Percentiles rank a stretch among this genome's conserved stretches.
phyloP scores from a whole-genome alignment of 2,329 filamentous ascomycete species.

The Leptodontidium sp. region DNA sequence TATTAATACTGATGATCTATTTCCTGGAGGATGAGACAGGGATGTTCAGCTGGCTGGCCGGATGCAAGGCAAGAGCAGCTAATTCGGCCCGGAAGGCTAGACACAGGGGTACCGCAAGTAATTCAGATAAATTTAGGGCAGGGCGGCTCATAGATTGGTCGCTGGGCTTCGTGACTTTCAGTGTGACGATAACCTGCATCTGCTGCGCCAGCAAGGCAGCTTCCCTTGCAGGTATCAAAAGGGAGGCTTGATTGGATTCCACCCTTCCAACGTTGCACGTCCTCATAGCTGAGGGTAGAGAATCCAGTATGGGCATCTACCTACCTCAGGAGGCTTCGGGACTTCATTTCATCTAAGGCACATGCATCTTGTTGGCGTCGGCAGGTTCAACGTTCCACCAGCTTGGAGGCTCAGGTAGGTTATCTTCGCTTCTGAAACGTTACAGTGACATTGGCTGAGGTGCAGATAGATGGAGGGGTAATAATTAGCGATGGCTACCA shows the following conservation, averaged over 20 bases:
- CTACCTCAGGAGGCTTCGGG: background rate
- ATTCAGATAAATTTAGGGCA: background rate
- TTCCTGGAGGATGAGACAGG: conserved; percentile 1
- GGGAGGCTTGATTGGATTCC: background rate
- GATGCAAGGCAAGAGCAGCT: background rate
- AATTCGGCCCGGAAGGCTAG: conserved; percentile 12
- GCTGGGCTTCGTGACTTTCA: background rate
- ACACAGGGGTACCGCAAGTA: conserved; percentile 3
- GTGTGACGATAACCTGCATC: background rate
- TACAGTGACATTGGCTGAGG: conserved; percentile 17
- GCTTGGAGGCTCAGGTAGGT: conserved; percentile 14
- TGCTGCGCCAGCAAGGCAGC: conserved; percentile 3
- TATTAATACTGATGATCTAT: conserved; percentile 10
- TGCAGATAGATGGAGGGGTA: conserved; percentile 7
- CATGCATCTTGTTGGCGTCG: conserved; percentile 1
- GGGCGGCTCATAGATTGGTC: conserved; percentile 2
- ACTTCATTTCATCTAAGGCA: background rate
- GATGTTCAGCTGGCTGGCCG: conserved; percentile 8
- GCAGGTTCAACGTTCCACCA: conserved; percentile 15
- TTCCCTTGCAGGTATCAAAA: background rate
- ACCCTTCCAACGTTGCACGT: conserved; percentile 4
- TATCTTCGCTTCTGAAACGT: conserved; percentile 10
- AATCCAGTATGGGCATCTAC: background rate
- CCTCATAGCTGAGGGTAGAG: background rate
- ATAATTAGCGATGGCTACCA: background rate